These are phyloP conservation scores for Emergomyces orientalis DNA, from an alignment of 2,329 filamentous ascomycete species.

Conservation along the genomic window DNA sequence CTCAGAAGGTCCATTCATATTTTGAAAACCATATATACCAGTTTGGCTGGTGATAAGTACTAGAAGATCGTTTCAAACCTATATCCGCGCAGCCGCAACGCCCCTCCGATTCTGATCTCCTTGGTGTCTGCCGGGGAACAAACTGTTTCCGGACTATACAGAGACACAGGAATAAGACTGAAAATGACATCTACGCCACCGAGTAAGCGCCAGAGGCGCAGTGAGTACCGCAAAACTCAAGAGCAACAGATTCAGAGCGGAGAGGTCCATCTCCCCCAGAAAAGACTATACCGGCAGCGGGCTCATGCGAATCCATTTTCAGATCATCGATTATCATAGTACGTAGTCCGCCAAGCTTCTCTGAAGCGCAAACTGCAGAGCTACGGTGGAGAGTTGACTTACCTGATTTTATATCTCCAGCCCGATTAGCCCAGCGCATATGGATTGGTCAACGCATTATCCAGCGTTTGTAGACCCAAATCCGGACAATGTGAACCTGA, in stretches of 20 bases:
- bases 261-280: slow-evolving; percentile 57
- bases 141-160: not conserved
- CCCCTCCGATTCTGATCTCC: not conserved
- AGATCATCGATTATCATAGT: slow-evolving; percentile 86
- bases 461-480: slow-evolving; percentile 56
- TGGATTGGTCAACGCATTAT: slow-evolving; percentile 86
- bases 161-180: not conserved
- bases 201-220: slow-evolving; percentile 55
- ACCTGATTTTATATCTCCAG: slow-evolving; percentile 38
- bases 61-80: not conserved
- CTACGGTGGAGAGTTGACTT: slow-evolving; percentile 11
- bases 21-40: not conserved
- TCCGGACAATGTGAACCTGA: slow-evolving; percentile 24
- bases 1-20: not conserved
- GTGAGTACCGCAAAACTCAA: slow-evolving; percentile 51
- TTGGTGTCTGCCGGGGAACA: not conserved
- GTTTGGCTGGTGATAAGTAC: not conserved
- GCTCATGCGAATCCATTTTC: slow-evolving; percentile 98
- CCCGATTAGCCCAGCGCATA: slow-evolving; percentile 65
- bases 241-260: slow-evolving; percentile 14
- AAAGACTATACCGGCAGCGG: slow-evolving; percentile 92
- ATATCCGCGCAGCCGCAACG: not conserved
- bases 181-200: not conserved
- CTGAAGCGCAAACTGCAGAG: not conserved
- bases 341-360: slow-evolving; percentile 29